Percentiles rank a stretch among this genome's conserved stretches.
Conservation (phyloP, 306 rosid genomes). For the Citrullus mucosospermus region DNA sequence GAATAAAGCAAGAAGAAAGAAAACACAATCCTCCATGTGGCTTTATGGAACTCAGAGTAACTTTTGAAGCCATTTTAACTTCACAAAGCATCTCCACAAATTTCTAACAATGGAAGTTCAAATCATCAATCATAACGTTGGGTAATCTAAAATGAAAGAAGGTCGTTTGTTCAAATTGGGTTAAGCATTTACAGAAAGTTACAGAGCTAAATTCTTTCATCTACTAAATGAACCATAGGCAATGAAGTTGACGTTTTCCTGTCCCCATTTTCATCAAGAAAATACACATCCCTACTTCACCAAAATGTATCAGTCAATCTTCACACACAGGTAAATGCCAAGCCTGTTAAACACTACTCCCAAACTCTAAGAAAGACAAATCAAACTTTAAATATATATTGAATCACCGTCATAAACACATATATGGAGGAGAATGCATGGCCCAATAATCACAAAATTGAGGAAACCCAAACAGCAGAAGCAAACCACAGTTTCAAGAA, state of each 20-base stretch:
- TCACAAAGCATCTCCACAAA: not conserved
- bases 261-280: not conserved
- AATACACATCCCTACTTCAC: not conserved
- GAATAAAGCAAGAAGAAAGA: not conserved
- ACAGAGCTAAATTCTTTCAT: not conserved
- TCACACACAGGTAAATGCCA: not conserved
- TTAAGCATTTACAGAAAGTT: not conserved
- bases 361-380: not conserved
- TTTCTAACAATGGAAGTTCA: not conserved
- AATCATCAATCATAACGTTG: not conserved
- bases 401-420: not conserved
- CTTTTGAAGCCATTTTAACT: not conserved
- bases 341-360: not conserved
- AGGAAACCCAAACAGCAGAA: not conserved
- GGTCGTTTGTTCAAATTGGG: not conserved
- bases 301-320: not conserved
- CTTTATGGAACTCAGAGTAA: not conserved
- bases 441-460: not conserved
- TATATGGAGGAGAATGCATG: not conserved
- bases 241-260: not conserved
- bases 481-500: not conserved
- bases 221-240: not conserved
- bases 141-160: not conserved
- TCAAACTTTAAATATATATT: not conserved
- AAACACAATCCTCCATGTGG: not conserved